Base-by-base conservation (phyloP, 31 red algal species). In the Endocladia muricata region DNA sequence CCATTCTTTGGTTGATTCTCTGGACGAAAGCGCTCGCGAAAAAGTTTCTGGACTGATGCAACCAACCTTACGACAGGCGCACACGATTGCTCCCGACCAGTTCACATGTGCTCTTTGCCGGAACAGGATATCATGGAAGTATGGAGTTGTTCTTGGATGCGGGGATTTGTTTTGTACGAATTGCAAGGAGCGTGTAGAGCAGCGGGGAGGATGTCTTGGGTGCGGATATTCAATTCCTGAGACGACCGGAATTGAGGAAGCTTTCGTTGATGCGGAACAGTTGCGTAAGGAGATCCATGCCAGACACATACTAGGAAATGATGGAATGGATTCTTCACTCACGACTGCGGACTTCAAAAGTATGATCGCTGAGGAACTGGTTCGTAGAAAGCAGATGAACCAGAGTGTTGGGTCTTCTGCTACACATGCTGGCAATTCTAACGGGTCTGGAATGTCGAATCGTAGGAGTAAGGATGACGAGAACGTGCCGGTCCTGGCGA, bases 221-320 rank as follows among this genome's bases (percentile, higher is more conserved):
- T 82, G 78, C 48, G 33, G 31, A 21, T 17, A n/a, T 21, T 49
- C 26, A 30, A 0, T 48, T 0, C 15, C 22, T 7, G 21, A 21
- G 19, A 23, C 23, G 22, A 42, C 56, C 34, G 25, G 3, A 19
- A 38, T 41, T 67, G 41, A 25, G 33, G 21, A 51, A 31, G 42
- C 29, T 3, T 43, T 41, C 23, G 9, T 81, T 3, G 66, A 75
- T 31, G 55, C 43, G 2, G 55, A 84, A 15, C 23, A 84, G 15
- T 21, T 84, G 13, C 70, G 80, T 4, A 60, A 30, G 30, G 80
- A 84, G 64, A 58, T 84, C 6, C 80, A 84, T 65, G 78, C 78
- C 13, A 25, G 11, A 35, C 1, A 29, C 8, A 71, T 82, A 13
- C 15, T 82, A 2, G 65, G 78, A 5, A 35, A n/a, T 15, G n/a